These are phyloP conservation scores for Diaporthe amygdali DNA, from an alignment of 2,329 filamentous ascomycete genomes.

Conservation along the genomic window DNA sequence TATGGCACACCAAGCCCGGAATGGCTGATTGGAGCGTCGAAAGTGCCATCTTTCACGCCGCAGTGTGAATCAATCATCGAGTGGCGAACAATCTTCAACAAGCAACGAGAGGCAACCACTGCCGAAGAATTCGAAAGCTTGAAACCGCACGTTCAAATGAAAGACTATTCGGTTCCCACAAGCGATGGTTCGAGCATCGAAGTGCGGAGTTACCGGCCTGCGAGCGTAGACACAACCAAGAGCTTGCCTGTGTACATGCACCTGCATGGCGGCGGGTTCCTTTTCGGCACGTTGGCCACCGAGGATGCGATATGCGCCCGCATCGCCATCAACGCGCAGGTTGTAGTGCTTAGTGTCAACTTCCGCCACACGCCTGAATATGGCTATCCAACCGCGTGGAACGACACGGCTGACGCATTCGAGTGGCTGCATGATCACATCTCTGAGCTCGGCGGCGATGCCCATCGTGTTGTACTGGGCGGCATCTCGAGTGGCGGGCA, in stretches of 20 bases:
- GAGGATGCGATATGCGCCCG: constrained; percentile 59
- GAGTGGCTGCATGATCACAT: constrained; percentile 57
- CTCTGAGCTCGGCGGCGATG: constrained; percentile 41
- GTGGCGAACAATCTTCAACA: not conserved
- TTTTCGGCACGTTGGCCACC: constrained; percentile 57
- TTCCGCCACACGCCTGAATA: constrained; percentile 64
- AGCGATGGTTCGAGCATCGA: constrained; percentile 51
- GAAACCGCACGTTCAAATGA: constrained; percentile 33
- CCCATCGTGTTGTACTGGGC: constrained; percentile 43
- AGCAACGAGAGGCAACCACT: constrained; percentile 23
- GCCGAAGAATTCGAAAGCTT: constrained; percentile 18
- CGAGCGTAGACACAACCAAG: constrained; percentile 34
- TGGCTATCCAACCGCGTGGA: constrained; percentile 55
- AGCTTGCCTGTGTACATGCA: constrained; percentile 55
- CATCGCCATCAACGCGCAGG: constrained; percentile 46
- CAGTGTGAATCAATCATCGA: constrained; percentile 10
- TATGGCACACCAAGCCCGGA: not conserved
- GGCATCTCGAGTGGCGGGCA: constrained; percentile 49
- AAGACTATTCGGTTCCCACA: constrained; percentile 44
- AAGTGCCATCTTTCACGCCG: not conserved
- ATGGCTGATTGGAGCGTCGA: not conserved
- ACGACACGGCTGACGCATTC: constrained; percentile 60
- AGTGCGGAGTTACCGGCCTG: constrained; percentile 52
- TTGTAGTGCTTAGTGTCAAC: constrained; percentile 59
- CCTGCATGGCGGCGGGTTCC: constrained; percentile 61